Conservation (phyloP, 768 basidiomycete genomes). For the Thelephora aurantiotincta region DNA sequence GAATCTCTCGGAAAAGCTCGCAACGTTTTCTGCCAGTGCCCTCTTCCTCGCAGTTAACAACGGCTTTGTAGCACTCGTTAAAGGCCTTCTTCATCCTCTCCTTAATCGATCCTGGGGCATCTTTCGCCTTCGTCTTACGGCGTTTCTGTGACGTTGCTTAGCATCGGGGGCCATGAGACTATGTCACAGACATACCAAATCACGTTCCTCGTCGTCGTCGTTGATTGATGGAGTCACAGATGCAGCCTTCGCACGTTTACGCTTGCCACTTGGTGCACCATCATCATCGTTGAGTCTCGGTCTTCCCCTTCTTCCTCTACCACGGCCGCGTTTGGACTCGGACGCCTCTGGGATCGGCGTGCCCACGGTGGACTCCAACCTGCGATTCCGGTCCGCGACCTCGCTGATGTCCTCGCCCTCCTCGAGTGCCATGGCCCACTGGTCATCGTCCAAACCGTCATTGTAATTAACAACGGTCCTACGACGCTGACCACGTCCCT, state of each 20-base stretch:
- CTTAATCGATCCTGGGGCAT: constrained; percentile 41
- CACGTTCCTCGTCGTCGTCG: constrained; percentile 67
- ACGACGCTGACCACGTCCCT: constrained; percentile 78
- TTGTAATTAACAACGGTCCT: constrained; percentile 83
- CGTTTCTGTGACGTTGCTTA: constrained; percentile 48
- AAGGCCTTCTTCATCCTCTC: constrained; percentile 81
- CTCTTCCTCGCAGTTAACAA: constrained; percentile 55
- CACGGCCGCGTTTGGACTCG: constrained; percentile 27
- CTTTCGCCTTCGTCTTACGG: constrained; percentile 57
- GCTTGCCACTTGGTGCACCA: constrained; percentile 36
- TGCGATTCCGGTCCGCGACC: constrained; percentile 56
- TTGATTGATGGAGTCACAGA: constrained; percentile 63
- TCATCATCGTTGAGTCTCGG: constrained; percentile 30
- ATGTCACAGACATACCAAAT: constrained; percentile 31
- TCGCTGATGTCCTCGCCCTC: constrained; percentile 74
- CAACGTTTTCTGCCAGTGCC: constrained; percentile 61
- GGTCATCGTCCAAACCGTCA: constrained; percentile 87
- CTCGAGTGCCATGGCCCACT: constrained; percentile 80
- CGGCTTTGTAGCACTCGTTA: constrained; percentile 60
- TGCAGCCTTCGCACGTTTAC: constrained; percentile 66
- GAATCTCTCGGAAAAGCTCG: constrained; percentile 80
- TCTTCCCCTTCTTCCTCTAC: constrained; percentile 46
- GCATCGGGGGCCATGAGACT: not conserved
- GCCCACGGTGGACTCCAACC: constrained; percentile 42
- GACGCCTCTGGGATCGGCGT: constrained; percentile 54